A percentile compares a stretch with the other conserved stretches of the same genome.
These are phyloP conservation scores for Lolium rigidum DNA, from an alignment of 176 grass and related monocot species.

Conservation along the genomic window DNA sequence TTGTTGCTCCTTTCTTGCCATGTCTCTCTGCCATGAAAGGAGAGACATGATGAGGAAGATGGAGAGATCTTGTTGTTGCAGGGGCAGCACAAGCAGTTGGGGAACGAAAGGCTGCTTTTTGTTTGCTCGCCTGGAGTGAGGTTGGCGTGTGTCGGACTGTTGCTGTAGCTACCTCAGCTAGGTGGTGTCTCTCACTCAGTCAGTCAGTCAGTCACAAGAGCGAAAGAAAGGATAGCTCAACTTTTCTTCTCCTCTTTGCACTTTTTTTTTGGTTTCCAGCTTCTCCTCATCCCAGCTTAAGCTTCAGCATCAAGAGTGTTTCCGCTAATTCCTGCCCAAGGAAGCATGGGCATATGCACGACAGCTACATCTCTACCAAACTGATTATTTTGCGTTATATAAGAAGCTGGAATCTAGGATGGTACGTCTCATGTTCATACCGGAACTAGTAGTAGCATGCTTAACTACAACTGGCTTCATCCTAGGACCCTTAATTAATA, in stretches of 20 bases:
- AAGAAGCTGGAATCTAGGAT: neutral
- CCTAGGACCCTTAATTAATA: neutral
- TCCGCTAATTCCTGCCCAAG: neutral
- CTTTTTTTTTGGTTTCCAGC: constrained; percentile 19
- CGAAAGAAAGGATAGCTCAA: constrained; percentile 19
- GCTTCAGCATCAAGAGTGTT: constrained; percentile 12
- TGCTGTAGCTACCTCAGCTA: no score
- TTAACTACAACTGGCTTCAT: neutral
- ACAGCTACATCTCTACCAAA: neutral
- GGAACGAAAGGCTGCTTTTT: constrained; percentile 67
- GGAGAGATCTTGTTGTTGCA: constrained; percentile 30
- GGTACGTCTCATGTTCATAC: constrained; percentile 1
- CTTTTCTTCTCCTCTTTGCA: constrained; percentile 38
- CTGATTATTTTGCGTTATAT: neutral
- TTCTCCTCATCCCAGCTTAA: no score
- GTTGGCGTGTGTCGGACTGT: constrained; percentile 43
- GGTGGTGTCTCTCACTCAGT: neutral
- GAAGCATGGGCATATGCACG: constrained; percentile 25
- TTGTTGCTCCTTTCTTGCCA: constrained; percentile 39
- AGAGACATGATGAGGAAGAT: constrained; percentile 38
- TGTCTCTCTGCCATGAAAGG: constrained; percentile 46
- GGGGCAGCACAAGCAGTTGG: constrained; percentile 32
- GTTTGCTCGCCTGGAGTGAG: constrained; percentile 55
- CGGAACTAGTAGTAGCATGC: neutral
- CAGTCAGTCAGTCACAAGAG: neutral